Percentiles rank a stretch among this genome's conserved stretches.
phyloP scores from a whole-genome alignment of 768 basidiomycete species.

The Kwoniella heveanensis region DNA sequence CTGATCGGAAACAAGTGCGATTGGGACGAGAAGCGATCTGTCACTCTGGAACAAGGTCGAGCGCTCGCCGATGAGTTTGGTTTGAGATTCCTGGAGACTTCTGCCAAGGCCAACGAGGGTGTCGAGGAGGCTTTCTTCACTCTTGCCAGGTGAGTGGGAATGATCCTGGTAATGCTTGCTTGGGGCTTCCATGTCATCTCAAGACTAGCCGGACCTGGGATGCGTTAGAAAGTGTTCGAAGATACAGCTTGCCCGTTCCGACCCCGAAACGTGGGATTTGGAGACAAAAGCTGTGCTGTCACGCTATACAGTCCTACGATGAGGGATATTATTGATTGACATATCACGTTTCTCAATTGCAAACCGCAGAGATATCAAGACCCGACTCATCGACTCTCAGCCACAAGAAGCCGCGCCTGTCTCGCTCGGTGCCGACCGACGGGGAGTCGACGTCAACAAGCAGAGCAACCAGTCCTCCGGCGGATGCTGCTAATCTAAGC shows the following conservation, averaged over 20 bases:
- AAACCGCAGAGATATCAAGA: constrained; percentile 91
- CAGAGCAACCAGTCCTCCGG: constrained; percentile 25
- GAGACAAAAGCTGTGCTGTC: too few species aligned
- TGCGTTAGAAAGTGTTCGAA: too few species aligned
- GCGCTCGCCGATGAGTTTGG: constrained; percentile 90
- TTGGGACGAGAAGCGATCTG: constrained; percentile 92
- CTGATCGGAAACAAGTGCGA: constrained; percentile 99
- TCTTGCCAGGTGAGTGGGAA: constrained; percentile 79
- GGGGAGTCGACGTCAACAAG: constrained; percentile 49
- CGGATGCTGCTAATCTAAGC: constrained; percentile 35
- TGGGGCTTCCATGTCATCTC: too few species aligned
- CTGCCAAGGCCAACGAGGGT: constrained; percentile 93
- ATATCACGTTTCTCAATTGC: too few species aligned
- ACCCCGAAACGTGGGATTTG: too few species aligned
- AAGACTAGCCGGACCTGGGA: too few species aligned
- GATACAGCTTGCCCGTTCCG: too few species aligned
- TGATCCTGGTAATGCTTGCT: too few species aligned
- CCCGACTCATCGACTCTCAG: constrained; percentile 87
- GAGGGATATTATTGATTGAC: too few species aligned
- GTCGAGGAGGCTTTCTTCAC: constrained; percentile 99
- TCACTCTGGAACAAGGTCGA: constrained; percentile 87
- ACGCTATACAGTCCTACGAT: too few species aligned
- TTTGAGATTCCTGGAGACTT: constrained; percentile 97
- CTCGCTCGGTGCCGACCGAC: constrained; percentile 41
- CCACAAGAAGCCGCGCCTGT: constrained; percentile 46